Base-by-base conservation (phyloP, 805 yeast species). In the Ogataea haglerorum region DNA sequence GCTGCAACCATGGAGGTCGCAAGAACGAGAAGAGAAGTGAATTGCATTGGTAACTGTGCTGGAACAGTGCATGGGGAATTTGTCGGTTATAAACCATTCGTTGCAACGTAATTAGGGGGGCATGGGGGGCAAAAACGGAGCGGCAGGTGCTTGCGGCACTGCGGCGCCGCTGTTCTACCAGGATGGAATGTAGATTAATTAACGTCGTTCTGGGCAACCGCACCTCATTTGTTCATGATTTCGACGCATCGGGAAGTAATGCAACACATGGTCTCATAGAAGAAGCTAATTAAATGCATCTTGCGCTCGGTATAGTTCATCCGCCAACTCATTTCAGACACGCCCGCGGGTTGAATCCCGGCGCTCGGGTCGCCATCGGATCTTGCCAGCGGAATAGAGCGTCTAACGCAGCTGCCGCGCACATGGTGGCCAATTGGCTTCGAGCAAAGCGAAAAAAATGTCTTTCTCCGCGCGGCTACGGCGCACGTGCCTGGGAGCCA, bases 1-100 rank as follows among this genome's bases (percentile, higher is more conserved):
- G 46, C 51, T 7, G 51, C 23, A 8, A 36, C 30, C 13, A 47
- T 34, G 7, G 43, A 34, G 17, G 47, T 12, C 10, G 46, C 51
- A 13, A 31, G 28, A 7, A 45, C 28, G 14, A 42, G 13, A 7
- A 46, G 35, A 26, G 28, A 25, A 16, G 41, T 22, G 18, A 46
- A 34, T 30, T 40, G 31, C 53, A 47, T 53, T 7, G 30, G 15
- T 28, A 23, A 14, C 30, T 28, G 16, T 10, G 15, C 19, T 28
- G 29, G 29, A n/a, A 19, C 19, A 10, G 31, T 12, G 35, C 26
- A 10, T 30, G 33, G 22, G 33, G 33, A 18, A 25, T 18, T 7
- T 16, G 24, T 17, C 13, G 24, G 32, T 32, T 38, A 33, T 32
- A 38, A 38, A 38, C 33, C 31, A 8, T 25, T 10, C 3, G n/a